Evolutionary conservation across 192 early-diverging fungal genomes (phyloP).

Genomic region (Allomyces arbusculus): DNA sequence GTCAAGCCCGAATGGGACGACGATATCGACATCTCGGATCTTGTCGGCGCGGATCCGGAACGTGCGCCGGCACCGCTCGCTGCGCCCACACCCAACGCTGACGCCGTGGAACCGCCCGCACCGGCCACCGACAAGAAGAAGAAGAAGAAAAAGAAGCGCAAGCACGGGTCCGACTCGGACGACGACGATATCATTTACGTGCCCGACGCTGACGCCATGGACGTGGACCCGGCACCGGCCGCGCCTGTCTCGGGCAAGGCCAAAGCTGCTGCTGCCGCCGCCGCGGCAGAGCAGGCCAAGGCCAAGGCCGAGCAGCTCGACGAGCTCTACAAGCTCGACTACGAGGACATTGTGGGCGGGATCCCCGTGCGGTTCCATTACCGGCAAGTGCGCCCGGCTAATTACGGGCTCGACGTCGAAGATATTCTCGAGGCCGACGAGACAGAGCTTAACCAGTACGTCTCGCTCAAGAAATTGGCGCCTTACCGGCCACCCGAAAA

Average conservation of each 20-base stretch:
- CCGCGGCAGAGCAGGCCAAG: constrained; percentile 16
- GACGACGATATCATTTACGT: background rate
- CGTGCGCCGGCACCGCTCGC: constrained; percentile 4
- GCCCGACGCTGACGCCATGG: background rate
- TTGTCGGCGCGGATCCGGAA: constrained; percentile 11
- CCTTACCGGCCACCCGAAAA: constrained; percentile 28
- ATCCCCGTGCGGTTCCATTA: constrained; percentile 83
- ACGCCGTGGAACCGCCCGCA: constrained; percentile 4
- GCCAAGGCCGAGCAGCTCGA: constrained; percentile 51
- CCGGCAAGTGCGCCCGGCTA: constrained; percentile 50
- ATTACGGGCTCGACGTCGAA: constrained; percentile 54
- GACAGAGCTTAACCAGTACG: constrained; percentile 60
- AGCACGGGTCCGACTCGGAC: background rate
- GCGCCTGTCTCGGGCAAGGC: constrained; percentile 1
- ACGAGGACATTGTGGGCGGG: constrained; percentile 71
- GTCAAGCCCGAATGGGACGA: constrained; percentile 77
- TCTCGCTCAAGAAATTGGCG: constrained; percentile 70
- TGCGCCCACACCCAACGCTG: background rate
- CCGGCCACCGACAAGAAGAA: constrained; percentile 9
- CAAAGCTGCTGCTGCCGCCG: constrained; percentile 6
- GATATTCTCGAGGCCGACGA: constrained; percentile 86
- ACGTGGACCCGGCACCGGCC: background rate
- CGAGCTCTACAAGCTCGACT: constrained; percentile 77
- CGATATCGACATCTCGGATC: constrained; percentile 55
- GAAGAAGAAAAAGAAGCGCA: constrained; percentile 15